These are phyloP conservation scores for Cryptococcus neoformans DNA, from an alignment of 1,284 basidiomycete genomes.

Conservation along the genomic window DNA sequence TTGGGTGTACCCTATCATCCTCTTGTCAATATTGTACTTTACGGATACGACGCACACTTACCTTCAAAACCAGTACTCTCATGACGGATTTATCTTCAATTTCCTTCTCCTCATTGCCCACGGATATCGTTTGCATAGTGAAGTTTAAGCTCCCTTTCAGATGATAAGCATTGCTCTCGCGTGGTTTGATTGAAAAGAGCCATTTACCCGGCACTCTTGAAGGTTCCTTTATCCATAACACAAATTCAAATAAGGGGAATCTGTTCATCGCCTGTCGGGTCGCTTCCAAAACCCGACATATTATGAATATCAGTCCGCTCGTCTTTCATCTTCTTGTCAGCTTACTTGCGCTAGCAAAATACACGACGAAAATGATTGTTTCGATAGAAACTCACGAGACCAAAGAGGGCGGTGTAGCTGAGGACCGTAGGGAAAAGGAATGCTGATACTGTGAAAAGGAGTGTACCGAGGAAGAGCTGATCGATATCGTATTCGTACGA, in stretches of 20 bases:
- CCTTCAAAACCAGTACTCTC: neutral
- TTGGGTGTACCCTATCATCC: neutral
- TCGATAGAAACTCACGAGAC: conserved; percentile 55
- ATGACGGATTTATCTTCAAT: neutral
- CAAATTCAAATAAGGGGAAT: conserved; percentile 84
- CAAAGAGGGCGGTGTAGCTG: conserved; percentile 81
- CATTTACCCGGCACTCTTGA: conserved; percentile 69
- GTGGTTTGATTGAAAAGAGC: neutral
- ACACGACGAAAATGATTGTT: neutral
- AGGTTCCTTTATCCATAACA: conserved; percentile 83
- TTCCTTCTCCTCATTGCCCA: neutral
- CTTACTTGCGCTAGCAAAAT: conserved; percentile 43
- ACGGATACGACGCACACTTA: neutral
- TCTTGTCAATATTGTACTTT: too few species aligned
- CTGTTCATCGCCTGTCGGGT: conserved; percentile 76
- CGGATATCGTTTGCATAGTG: neutral
- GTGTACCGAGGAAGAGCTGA: conserved; percentile 88
- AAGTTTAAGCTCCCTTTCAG: neutral
- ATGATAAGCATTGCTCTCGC: neutral
- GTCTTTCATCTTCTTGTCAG: conserved; percentile 47
- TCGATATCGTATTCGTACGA: conserved; percentile 89
- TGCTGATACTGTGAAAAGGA: conserved; percentile 86
- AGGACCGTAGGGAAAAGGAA: conserved; percentile 89
- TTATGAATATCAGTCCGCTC: conserved; percentile 59
- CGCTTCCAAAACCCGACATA: conserved; percentile 63